Evolutionary conservation across 2,329 filamentous ascomycete species (phyloP).

Genomic region (Domatiomyces globalis): DNA sequence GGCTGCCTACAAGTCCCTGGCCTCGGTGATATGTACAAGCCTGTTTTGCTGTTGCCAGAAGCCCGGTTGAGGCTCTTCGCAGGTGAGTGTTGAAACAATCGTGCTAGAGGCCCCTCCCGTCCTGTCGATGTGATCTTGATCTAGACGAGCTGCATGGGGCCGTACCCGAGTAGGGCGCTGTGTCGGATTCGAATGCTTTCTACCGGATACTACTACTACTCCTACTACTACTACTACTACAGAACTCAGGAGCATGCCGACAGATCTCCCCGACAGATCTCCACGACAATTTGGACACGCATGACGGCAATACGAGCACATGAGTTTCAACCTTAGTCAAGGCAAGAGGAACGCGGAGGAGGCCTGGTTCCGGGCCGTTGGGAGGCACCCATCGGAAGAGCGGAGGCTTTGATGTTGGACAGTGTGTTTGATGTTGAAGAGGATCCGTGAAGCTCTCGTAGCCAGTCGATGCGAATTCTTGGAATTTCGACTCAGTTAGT

Average conservation of each 20-base stretch:
- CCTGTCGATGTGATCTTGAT: neutral
- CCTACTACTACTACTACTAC: neutral
- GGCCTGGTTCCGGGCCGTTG: constrained; percentile 2
- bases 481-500: constrained; percentile 14
- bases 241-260: constrained; percentile 3
- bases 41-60: neutral
- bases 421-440: constrained; percentile 9
- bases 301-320: constrained; percentile 5
- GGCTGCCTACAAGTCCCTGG: too few relatives aligned
- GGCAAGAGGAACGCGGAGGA: neutral
- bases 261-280: constrained; percentile 3
- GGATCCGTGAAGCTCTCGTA: constrained; percentile 7
- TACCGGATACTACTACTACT: too few relatives aligned
- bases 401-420: constrained; percentile 2
- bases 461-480: constrained; percentile 15
- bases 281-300: constrained; percentile 13
- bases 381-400: constrained; percentile 2
- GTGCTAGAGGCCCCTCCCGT: neutral
- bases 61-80: neutral
- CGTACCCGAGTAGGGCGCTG: neutral
- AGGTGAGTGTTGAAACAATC: neutral
- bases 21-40: neutral
- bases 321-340: constrained; percentile 4
- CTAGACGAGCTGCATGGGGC: neutral
- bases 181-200: neutral